Evolutionary conservation across 2,329 filamentous ascomycete genomes (phyloP), one percentile per base, ranked within the genome.

Genomic region (Leptodontidium sp.): DNA sequence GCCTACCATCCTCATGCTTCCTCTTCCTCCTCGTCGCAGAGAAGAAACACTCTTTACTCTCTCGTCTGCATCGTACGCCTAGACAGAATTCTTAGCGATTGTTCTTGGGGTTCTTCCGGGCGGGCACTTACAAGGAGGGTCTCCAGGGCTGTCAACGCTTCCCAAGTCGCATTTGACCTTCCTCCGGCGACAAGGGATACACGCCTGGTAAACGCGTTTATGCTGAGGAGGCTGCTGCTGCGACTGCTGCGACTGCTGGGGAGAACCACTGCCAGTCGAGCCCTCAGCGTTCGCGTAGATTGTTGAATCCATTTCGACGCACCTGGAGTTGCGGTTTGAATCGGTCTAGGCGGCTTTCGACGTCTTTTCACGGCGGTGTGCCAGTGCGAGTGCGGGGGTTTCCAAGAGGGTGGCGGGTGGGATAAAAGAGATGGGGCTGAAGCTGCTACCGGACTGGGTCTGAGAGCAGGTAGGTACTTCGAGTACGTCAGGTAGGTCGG

Each of bases 21-120:
- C 94, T 89, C 88, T 98, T 98, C 78, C 96, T 90, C 62, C 96
- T 88, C 40, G 94, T 98, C 24, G 94, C 93, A 71, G 94, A 97
- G 84, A 99, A 99, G 86, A 91, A 97, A 84, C 96, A 99, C 77
- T 97, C 91, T 80, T 98, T 98, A 83, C 91, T 93, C 84, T 99
- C 96, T 74, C 96, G 90, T 64, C 94, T 91, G 80, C 96, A 99
- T 78, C 96, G 90, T 69, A 95, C 92, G 80, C 57, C 57, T 59
- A 26, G 7, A 45, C 21, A 17, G 38, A 4, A 17, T 7, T 15
- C 15, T 45, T 45, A 59, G 57, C 21, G 38, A n/a, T 45, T 43
- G n/a, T 17, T 26, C 38, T 15, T 40, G n/a, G 4, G 35, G 24
- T 58, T 58, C n/a, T 40, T 58, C n/a, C 11, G n/a, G 21, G 21